Evolutionary conservation across 495 filamentous ascomycete genomes (phyloP).

Genomic region (Paragyromitra xinjiangensis): DNA sequence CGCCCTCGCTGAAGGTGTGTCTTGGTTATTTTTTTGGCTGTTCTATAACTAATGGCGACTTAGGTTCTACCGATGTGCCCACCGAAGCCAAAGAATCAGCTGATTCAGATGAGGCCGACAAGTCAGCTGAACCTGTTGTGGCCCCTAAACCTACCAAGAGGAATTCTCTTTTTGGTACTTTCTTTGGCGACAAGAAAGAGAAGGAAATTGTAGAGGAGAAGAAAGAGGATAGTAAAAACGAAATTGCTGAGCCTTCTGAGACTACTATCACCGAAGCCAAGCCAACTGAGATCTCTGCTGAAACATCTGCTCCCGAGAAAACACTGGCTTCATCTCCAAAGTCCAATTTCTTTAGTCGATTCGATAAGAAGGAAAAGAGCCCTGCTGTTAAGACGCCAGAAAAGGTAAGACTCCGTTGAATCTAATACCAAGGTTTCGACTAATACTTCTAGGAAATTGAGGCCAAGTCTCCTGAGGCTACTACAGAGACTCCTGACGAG

Average conservation of each 20-base stretch:
- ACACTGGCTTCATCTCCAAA: constrained; percentile 64
- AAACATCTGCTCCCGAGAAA: constrained; percentile 64
- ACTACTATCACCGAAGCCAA: constrained; percentile 58
- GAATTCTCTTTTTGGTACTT: constrained; percentile 63
- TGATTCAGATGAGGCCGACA: constrained; percentile 58
- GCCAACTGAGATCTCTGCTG: constrained; percentile 57
- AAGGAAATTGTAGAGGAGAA: constrained; percentile 50
- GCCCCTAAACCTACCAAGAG: constrained; percentile 59
- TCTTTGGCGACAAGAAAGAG: constrained; percentile 67
- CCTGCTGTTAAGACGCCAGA: constrained; percentile 42
- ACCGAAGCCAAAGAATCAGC: constrained; percentile 27
- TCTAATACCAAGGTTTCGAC: not conserved
- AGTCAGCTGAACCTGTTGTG: constrained; percentile 50
- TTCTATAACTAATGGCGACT: constrained; percentile 5
- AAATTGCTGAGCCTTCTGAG: constrained; percentile 57
- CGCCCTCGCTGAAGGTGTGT: constrained; percentile 41
- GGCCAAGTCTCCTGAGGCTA: constrained; percentile 43
- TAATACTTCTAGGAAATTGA: constrained; percentile 41
- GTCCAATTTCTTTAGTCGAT: constrained; percentile 63
- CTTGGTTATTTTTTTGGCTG: not conserved
- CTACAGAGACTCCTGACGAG: constrained; percentile 20
- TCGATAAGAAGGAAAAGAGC: constrained; percentile 52
- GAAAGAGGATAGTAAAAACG: constrained; percentile 45
- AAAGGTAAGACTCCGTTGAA: constrained; percentile 28
- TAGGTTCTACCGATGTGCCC: constrained; percentile 28